These are phyloP conservation scores for Plasmodium gonderi DNA, from an alignment of 169 alveolate genomes.

Conservation along the genomic window DNA sequence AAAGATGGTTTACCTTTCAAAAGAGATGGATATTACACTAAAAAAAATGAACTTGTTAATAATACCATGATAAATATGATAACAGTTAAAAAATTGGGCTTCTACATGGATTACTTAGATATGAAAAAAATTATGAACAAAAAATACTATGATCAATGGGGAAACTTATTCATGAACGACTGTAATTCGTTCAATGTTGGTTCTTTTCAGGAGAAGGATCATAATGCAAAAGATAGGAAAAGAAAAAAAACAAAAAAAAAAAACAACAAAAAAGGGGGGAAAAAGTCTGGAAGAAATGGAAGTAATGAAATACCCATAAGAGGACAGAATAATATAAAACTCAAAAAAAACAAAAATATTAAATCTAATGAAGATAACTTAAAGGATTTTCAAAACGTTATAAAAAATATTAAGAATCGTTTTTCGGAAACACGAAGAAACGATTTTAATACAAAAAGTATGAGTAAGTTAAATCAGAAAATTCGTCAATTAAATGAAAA, in stretches of 20 bases:
- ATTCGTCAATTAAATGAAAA: conserved; percentile 16
- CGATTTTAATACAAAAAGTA: background rate
- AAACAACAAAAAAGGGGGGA: background rate
- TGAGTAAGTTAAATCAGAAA: conserved; percentile 8
- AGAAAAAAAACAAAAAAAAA: conserved; percentile 20
- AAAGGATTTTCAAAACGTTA: conserved; percentile 44
- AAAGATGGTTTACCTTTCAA: conserved; percentile 74
- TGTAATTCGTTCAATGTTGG: conserved; percentile 5
- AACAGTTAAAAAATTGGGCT: conserved; percentile 56
- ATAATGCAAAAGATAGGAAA: background rate
- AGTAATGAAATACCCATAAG: background rate
- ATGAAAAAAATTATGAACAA: conserved; percentile 65
- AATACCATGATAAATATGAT: conserved; percentile 76
- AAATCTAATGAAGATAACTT: conserved; percentile 56
- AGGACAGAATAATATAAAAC: background rate
- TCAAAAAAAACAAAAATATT: conserved; percentile 28
- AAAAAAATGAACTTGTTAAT: conserved; percentile 59
- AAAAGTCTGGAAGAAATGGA: no score
- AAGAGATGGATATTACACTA: conserved; percentile 73
- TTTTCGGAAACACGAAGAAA: conserved; percentile 9
- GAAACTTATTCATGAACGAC: background rate
- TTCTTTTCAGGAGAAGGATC: background rate
- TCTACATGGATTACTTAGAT: conserved; percentile 63
- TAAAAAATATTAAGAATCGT: conserved; percentile 15
- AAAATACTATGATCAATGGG: conserved; percentile 14